A percentile compares a stretch with the other conserved stretches of the same genome.
These are phyloP conservation scores for Carex littledalei DNA, from an alignment of 176 grass and related monocot genomes.

Conservation along the genomic window DNA sequence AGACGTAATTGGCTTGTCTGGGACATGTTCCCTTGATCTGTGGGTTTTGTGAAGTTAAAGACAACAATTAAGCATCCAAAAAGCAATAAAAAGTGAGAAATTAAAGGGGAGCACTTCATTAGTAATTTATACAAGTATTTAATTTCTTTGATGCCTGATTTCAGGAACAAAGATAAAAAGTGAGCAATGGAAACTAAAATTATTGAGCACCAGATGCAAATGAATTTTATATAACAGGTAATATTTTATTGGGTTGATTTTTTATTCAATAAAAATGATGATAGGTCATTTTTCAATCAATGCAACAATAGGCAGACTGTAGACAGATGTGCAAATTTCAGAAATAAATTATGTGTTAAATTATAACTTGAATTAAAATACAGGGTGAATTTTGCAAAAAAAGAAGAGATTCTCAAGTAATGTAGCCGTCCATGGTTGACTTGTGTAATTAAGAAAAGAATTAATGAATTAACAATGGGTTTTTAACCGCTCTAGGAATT, in stretches of 20 bases:
- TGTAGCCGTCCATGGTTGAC: conserved; percentile 3
- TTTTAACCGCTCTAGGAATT: conserved; percentile 7
- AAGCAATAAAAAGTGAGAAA: neutral
- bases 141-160: neutral
- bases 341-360: neutral
- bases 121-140: neutral
- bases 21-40: conserved; percentile 12
- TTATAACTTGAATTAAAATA: neutral
- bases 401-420: neutral
- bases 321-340: neutral
- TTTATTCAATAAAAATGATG: neutral
- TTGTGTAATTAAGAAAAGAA: neutral
- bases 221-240: neutral
- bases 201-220: neutral
- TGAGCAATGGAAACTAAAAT: neutral
- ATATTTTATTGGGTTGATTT: neutral
- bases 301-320: neutral
- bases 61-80: conserved; percentile 3
- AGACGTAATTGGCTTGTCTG: conserved; percentile 6
- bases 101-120: neutral
- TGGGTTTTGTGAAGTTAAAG: conserved; percentile 3
- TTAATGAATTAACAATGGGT: neutral
- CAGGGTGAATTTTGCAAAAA: neutral
- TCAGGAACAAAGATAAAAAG: conserved; percentile 3
- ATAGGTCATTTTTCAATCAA: neutral